Conservation (phyloP, 257 asterid genomes). For the Forsythia viridissima region DNA sequence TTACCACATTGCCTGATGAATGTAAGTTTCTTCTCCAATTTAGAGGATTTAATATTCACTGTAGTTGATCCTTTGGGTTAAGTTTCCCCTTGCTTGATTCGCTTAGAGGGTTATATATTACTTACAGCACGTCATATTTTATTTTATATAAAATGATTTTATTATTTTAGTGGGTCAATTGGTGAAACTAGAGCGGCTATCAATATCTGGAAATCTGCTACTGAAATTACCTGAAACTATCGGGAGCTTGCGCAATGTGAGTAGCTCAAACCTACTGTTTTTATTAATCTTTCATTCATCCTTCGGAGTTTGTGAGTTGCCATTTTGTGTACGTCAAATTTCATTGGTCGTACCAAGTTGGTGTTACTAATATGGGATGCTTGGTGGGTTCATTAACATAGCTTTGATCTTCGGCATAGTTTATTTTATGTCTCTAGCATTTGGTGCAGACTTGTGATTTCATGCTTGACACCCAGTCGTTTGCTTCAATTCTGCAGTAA, state of each 20-base stretch:
- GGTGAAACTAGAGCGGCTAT: slow-evolving; percentile 89
- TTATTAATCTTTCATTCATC: background rate
- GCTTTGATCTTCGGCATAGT: background rate
- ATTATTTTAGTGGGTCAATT: slow-evolving; percentile 84
- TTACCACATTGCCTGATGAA: slow-evolving; percentile 87
- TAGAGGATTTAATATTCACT: slow-evolving; percentile 13
- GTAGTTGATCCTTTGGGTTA: slow-evolving; percentile 18
- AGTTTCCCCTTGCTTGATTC: slow-evolving; percentile 1
- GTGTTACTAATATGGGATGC: background rate
- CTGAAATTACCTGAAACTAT: slow-evolving; percentile 78
- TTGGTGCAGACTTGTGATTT: background rate
- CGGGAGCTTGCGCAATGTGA: slow-evolving; percentile 99
- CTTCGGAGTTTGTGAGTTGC: background rate
- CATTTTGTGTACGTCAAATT: background rate
- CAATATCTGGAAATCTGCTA: slow-evolving; percentile 70
- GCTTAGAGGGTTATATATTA: slow-evolving; percentile 6
- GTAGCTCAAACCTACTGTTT: slow-evolving; percentile 28
- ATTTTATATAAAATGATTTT: slow-evolving; percentile 3
- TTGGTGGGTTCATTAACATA: background rate
- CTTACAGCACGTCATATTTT: slow-evolving; percentile 19
- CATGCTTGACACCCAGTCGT: background rate
- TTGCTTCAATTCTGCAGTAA: background rate
- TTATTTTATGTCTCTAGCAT: background rate
- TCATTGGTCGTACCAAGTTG: background rate
- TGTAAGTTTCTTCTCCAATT: slow-evolving; percentile 46